Conservation (phyloP, 139 green algal species). For the Coelastrella sp. region DNA sequence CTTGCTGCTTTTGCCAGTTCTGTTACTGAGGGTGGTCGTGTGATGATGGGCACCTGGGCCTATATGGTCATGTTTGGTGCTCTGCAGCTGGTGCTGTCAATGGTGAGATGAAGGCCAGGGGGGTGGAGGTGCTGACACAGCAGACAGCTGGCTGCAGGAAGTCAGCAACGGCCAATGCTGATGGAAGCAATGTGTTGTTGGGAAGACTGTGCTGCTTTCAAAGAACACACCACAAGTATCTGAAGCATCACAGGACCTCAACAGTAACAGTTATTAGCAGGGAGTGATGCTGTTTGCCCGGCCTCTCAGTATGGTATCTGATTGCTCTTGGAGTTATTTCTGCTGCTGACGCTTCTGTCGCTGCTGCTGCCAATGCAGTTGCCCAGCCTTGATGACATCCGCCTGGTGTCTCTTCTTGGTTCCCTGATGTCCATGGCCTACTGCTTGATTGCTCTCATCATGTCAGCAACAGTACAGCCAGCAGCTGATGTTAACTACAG, state of each 20-base stretch:
- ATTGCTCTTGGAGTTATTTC: not conserved
- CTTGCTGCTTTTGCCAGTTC: not conserved
- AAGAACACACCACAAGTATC: too few species aligned
- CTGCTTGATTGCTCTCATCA: slow-evolving; percentile 31
- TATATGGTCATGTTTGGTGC: slow-evolving; percentile 28
- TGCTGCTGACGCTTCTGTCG: not conserved
- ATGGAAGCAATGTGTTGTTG: too few species aligned
- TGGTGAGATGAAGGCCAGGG: not conserved
- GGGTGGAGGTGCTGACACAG: not conserved
- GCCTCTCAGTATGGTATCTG: too few species aligned
- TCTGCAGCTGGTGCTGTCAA: slow-evolving; percentile 9
- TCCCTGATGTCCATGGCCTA: slow-evolving; percentile 13
- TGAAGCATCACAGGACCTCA: too few species aligned
- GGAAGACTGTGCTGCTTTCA: too few species aligned
- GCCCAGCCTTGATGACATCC: slow-evolving; percentile 18
- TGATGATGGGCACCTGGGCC: slow-evolving; percentile 14
- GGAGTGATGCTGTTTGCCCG: too few species aligned
- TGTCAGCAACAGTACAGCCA: slow-evolving; percentile 4
- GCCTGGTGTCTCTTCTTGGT: not conserved
- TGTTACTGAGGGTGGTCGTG: not conserved
- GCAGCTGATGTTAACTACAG: not conserved
- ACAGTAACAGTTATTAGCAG: too few species aligned
- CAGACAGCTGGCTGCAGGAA: too few species aligned
- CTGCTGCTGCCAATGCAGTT: not conserved
- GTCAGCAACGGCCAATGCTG: too few species aligned